phyloP scores from a whole-genome alignment of 2,329 filamentous ascomycete species.

The Plenodomus biglobosus region DNA sequence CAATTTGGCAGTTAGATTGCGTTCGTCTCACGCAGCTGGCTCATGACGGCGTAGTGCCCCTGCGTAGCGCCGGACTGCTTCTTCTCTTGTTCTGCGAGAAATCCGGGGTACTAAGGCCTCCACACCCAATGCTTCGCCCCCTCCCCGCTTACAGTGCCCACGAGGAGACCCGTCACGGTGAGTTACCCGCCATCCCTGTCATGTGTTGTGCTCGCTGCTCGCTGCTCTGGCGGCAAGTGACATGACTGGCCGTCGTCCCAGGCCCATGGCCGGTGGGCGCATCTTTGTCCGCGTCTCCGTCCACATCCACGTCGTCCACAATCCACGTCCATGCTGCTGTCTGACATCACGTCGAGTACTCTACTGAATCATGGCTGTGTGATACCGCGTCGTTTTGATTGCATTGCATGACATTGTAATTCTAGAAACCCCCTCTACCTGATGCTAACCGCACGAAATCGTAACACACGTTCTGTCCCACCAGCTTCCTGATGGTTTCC shows the following conservation, averaged over 20 bases:
- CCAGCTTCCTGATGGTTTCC: slow-evolving; percentile 73
- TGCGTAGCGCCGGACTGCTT: slow-evolving; percentile 23
- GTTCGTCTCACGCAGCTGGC: slow-evolving; percentile 19
- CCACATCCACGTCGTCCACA: slow-evolving; percentile 3
- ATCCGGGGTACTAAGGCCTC: slow-evolving; percentile 37
- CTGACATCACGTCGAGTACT: too few species aligned
- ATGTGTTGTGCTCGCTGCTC: background rate
- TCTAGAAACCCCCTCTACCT: slow-evolving; percentile 57
- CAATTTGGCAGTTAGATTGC: slow-evolving; percentile 31
- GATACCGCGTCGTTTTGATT: slow-evolving; percentile 1
- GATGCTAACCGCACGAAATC: slow-evolving; percentile 79
- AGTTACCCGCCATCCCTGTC: slow-evolving; percentile 18
- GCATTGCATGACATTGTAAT: background rate
- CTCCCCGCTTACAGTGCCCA: slow-evolving; percentile 10
- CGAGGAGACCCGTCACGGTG: slow-evolving; percentile 7
- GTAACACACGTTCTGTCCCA: slow-evolving; percentile 84
- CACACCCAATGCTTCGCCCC: slow-evolving; percentile 24
- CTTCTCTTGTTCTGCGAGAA: slow-evolving; percentile 25
- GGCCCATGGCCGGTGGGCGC: slow-evolving; percentile 3
- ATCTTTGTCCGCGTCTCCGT: too few species aligned
- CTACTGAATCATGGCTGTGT: background rate
- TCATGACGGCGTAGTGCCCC: slow-evolving; percentile 12
- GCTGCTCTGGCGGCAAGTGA: too few species aligned
- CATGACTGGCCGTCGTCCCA: background rate
- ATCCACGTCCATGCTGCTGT: too few species aligned